Evolutionary conservation across 306 rosid species (phyloP).

Genomic region (Rosa multiflora): DNA sequence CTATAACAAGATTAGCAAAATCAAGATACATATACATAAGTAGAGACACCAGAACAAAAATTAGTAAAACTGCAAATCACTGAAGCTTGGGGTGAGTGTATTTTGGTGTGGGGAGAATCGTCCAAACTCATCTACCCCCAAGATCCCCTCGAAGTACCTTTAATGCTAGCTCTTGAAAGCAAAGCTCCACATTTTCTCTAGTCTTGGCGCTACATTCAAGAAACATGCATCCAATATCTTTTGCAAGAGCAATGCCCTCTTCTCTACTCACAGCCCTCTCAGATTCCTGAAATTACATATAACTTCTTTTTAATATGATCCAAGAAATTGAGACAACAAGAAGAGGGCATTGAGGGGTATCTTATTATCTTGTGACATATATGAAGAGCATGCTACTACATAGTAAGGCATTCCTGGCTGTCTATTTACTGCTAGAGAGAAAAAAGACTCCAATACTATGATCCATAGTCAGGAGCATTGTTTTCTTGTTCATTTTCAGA

Average conservation of each 20-base stretch:
- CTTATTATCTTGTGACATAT: neutral
- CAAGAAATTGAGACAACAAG: neutral
- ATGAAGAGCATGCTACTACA: neutral
- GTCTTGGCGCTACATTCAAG: slow-evolving; percentile 96
- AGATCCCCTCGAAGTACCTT: slow-evolving; percentile 48
- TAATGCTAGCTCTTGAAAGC: slow-evolving; percentile 84
- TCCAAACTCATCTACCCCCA: no score
- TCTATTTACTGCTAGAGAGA: neutral
- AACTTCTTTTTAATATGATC: neutral
- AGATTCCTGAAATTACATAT: slow-evolving; percentile 54
- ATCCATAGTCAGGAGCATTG: slow-evolving; percentile 3
- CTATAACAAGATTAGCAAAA: no score
- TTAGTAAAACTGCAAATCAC: no score
- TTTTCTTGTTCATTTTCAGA: slow-evolving; percentile 12
- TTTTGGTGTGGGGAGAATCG: no score
- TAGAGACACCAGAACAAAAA: no score
- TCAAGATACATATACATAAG: no score
- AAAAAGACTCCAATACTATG: neutral
- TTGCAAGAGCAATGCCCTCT: slow-evolving; percentile 83
- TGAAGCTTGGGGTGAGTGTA: no score
- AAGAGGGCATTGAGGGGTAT: neutral
- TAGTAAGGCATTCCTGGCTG: neutral
- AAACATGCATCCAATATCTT: slow-evolving; percentile 79
- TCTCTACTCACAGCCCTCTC: slow-evolving; percentile 88
- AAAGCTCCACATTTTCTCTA: slow-evolving; percentile 77